A percentile compares a stretch with the other conserved stretches of the same genome.
Conservation (phyloP, 1,139 yeast genomes). For the Protomyces lactucae-debilis region DNA sequence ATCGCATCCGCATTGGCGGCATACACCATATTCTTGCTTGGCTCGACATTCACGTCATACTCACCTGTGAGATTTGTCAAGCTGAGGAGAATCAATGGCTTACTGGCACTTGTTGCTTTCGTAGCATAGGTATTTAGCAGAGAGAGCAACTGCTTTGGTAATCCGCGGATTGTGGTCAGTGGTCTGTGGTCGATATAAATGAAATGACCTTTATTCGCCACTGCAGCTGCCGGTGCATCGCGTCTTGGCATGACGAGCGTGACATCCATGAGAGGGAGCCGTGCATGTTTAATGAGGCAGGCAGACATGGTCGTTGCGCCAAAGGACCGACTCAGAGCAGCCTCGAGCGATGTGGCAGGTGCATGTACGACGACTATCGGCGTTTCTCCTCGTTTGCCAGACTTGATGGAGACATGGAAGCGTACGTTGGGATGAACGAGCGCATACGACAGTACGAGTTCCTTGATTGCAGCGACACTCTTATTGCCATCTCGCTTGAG, state of each 20-base stretch:
- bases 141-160: slow-evolving; percentile 35
- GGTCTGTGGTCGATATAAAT: slow-evolving; percentile 40
- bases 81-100: slow-evolving; percentile 39
- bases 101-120: neutral
- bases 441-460: slow-evolving; percentile 39
- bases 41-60: slow-evolving; percentile 47
- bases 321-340: slow-evolving; percentile 27
- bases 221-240: neutral
- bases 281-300: slow-evolving; percentile 25
- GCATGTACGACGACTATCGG: slow-evolving; percentile 19
- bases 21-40: slow-evolving; percentile 45
- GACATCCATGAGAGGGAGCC: slow-evolving; percentile 15
- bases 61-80: slow-evolving; percentile 35
- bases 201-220: slow-evolving; percentile 19
- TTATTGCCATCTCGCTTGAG: slow-evolving; percentile 36
- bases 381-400: slow-evolving; percentile 23
- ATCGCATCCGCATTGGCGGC: slow-evolving; percentile 33
- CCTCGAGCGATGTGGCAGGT: slow-evolving; percentile 29
- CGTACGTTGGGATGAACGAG: slow-evolving; percentile 39
- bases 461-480: slow-evolving; percentile 36
- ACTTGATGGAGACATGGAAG: slow-evolving; percentile 36
- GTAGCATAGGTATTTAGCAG: slow-evolving; percentile 32
- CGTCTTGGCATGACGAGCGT: slow-evolving; percentile 29
- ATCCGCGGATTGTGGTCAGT: slow-evolving; percentile 39
- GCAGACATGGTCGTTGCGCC: slow-evolving; percentile 29